Evolutionary conservation across 2,329 filamentous ascomycete species (phyloP), one percentile per base, ranked within the genome.

Genomic region (Cyphellophora attinorum): DNA sequence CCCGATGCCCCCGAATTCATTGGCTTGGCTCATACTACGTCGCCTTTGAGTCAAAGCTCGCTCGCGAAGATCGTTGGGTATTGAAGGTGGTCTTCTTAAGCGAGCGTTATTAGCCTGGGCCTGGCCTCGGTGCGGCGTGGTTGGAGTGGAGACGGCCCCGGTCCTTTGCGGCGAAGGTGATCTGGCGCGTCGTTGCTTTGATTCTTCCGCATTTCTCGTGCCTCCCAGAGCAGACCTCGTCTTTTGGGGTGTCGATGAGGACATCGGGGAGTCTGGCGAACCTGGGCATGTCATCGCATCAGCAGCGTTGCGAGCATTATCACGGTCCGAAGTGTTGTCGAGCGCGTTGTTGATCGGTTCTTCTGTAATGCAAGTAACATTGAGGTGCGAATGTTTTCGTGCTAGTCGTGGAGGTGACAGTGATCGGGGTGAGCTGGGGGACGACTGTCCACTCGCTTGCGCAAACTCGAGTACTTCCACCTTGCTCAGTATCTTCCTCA

Each of bases 401-500:
- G 65, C 66, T n/a, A 76, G 45, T 29, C 68, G 64, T 5, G 67
- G 67, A 1, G 72, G 62, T 11, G 63, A 67, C 21, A 56, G 60
- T 5, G 61, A 58, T 4, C 55, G 57, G 3, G 57, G 59, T 4
- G 60, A 60, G 11, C 61, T 57, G 4, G 59, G 62, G 11, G 55
- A 53, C n/a, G 57, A 48, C 4, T 65, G 58, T 14, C 56, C 57
- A n/a, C 65, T 62, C 12, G 65, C 61, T 34, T 66, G 62, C 42
- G 72, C 68, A 34, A 93, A 88, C 41, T 88, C 84, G 6, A 85
- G 82, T 27, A 96, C 64, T 50, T 96, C 89, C 1, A 81, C 79
- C 48, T 83, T 85, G 2, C 88, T 94, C 19, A 96, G 67, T 6
- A 98, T 82, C 36, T 84, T 81, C 34, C 91, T 74, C 19, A 96